A percentile compares a stretch with the other conserved stretches of the same genome.
phyloP scores from a whole-genome alignment of 768 basidiomycete genomes.

The Suillus decipiens region DNA sequence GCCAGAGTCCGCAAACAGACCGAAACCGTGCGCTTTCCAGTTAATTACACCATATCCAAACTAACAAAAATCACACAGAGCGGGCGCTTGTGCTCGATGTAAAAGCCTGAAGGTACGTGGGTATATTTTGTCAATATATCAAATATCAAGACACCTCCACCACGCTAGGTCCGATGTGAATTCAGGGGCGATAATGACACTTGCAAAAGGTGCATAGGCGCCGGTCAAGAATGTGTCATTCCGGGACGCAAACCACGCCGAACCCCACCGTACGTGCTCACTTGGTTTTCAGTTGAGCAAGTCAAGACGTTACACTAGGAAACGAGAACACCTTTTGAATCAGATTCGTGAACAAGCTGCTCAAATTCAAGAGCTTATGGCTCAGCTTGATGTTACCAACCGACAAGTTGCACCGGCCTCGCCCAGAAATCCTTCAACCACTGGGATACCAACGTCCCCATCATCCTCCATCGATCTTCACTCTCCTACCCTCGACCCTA shows the following conservation, averaged over 20 bases:
- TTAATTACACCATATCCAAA: neutral
- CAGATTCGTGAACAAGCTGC: slow-evolving; percentile 75
- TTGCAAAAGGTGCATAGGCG: slow-evolving; percentile 73
- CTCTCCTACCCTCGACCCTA: slow-evolving; percentile 28
- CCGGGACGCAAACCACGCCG: slow-evolving; percentile 85
- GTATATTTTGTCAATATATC: neutral
- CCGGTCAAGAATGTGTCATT: slow-evolving; percentile 72
- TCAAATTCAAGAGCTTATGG: slow-evolving; percentile 72
- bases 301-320: slow-evolving; percentile 41
- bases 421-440: slow-evolving; percentile 28
- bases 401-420: slow-evolving; percentile 21
- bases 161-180: slow-evolving; percentile 70
- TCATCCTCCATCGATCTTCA: slow-evolving; percentile 27
- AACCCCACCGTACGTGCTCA: slow-evolving; percentile 65
- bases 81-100: slow-evolving; percentile 72
- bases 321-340: slow-evolving; percentile 77
- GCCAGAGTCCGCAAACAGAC: slow-evolving; percentile 16
- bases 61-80: slow-evolving; percentile 26
- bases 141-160: neutral
- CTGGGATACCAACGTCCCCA: slow-evolving; percentile 39
- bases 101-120: slow-evolving; percentile 51
- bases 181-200: slow-evolving; percentile 71
- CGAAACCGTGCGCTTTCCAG: slow-evolving; percentile 24
- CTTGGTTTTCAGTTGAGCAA: neutral
- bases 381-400: slow-evolving; percentile 56